Percentiles rank a stretch among this genome's conserved stretches.
Evolutionary conservation across 768 basidiomycete genomes (phyloP).

Genomic region (Termitomyces heimii): DNA sequence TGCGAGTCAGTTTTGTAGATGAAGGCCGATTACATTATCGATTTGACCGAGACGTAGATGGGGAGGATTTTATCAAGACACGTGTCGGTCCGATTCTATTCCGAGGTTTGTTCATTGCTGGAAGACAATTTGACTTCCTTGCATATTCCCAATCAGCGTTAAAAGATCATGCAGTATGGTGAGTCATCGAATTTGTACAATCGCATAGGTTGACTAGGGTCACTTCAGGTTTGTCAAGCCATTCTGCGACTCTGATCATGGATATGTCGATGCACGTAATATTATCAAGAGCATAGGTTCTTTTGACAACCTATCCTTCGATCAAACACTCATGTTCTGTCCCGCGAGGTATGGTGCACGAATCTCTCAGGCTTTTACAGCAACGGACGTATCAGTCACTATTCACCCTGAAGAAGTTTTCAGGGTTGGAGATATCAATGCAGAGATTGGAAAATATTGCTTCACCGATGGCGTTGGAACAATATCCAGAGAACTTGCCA

Average conservation of each 20-base stretch:
- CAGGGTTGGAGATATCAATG: constrained; percentile 28
- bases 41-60: constrained; percentile 52
- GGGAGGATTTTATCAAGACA: constrained; percentile 37
- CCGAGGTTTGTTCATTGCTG: constrained; percentile 47
- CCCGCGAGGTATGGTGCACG: constrained; percentile 70
- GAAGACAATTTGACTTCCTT: constrained; percentile 52
- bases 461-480: constrained; percentile 75
- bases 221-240: constrained; percentile 55
- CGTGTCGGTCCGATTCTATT: constrained; percentile 42
- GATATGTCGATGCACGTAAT: constrained; percentile 29
- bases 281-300: constrained; percentile 54
- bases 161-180: constrained; percentile 62
- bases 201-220: neutral
- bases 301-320: constrained; percentile 42
- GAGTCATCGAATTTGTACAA: constrained; percentile 1
- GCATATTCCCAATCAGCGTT: constrained; percentile 73
- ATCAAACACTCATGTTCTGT: constrained; percentile 43
- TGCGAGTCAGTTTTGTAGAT: constrained; percentile 60
- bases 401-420: constrained; percentile 44
- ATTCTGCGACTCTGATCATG: constrained; percentile 31
- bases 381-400: constrained; percentile 56
- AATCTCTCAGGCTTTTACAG: constrained; percentile 69
- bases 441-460: constrained; percentile 27
- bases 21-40: constrained; percentile 49
- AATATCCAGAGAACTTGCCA: constrained; percentile 49